Conservation (phyloP, 106 monocot species). For the Acorus gramineus region DNA sequence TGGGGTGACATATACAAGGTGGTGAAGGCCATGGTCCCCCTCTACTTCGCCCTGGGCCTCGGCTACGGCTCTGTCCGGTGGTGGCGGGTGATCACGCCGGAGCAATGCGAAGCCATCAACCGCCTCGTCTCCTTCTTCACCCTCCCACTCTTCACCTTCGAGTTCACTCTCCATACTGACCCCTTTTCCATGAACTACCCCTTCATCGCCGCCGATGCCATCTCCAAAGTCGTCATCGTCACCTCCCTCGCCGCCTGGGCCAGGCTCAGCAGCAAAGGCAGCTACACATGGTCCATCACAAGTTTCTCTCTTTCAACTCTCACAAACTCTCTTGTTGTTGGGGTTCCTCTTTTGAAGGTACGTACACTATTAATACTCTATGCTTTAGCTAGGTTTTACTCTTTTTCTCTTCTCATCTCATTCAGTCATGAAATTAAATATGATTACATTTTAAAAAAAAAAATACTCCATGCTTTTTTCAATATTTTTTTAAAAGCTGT, state of each 20-base stretch:
- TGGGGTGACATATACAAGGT: slow-evolving; percentile 73
- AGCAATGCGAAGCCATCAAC: slow-evolving; percentile 60
- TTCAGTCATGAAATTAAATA: too few relatives aligned
- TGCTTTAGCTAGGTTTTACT: too few relatives aligned
- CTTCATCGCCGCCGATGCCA: slow-evolving; percentile 48
- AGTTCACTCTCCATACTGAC: slow-evolving; percentile 48
- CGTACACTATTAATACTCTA: too few relatives aligned
- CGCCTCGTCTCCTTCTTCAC: slow-evolving; percentile 66
- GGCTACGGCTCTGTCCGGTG: slow-evolving; percentile 72
- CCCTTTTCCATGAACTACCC: slow-evolving; percentile 61
- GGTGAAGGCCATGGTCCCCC: slow-evolving; percentile 57
- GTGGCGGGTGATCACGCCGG: slow-evolving; percentile 69
- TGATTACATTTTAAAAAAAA: too few relatives aligned
- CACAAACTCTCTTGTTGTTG: slow-evolving; percentile 44
- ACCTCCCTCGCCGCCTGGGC: slow-evolving; percentile 18
- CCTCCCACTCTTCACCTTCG: slow-evolving; percentile 73
- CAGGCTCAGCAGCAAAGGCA: slow-evolving; percentile 22
- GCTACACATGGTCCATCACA: slow-evolving; percentile 47
- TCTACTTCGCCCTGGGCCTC: slow-evolving; percentile 53
- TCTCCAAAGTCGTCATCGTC: slow-evolving; percentile 45
- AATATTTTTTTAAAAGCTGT: too few relatives aligned
- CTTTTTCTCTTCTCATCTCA: too few relatives aligned
- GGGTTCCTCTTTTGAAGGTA: slow-evolving; percentile 24
- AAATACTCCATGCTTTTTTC: too few relatives aligned
- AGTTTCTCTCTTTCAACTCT: slow-evolving; percentile 36